Conservation (phyloP, 352 stramenopile species). For the Elongisporangium anandrum region DNA sequence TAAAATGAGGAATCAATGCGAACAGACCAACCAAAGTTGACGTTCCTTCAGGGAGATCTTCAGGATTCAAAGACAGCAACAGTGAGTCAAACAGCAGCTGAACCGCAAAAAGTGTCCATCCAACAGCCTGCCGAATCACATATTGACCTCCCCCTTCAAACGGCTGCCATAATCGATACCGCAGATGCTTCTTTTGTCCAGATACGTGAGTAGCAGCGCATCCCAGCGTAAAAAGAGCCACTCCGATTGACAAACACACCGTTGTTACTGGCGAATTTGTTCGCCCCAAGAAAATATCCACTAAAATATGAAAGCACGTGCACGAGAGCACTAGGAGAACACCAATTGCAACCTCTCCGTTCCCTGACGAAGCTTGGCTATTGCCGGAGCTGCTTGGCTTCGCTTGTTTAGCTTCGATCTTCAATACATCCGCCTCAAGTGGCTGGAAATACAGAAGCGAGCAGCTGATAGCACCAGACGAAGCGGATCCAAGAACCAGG, state of each 20-base stretch:
- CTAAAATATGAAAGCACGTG: constrained; percentile 28
- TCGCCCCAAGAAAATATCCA: constrained; percentile 28
- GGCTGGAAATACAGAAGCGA: constrained; percentile 35
- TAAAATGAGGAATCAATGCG: constrained; percentile 24
- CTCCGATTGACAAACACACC: constrained; percentile 20
- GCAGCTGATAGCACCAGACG: constrained; percentile 19
- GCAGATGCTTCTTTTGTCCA: constrained; percentile 16
- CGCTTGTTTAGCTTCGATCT: neutral
- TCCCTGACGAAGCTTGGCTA: neutral
- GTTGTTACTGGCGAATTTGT: constrained; percentile 8
- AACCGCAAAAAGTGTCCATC: constrained; percentile 46
- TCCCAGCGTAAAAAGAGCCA: constrained; percentile 21
- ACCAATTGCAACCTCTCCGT: constrained; percentile 33
- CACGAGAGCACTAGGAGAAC: constrained; percentile 33
- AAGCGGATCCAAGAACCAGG: constrained; percentile 26
- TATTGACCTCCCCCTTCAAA: constrained; percentile 44
- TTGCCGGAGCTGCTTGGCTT: neutral
- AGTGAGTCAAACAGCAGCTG: constrained; percentile 49
- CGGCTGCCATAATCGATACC: constrained; percentile 37
- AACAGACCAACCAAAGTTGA: constrained; percentile 29
- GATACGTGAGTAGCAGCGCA: constrained; percentile 27
- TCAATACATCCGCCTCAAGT: too few species aligned
- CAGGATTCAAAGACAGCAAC: constrained; percentile 20
- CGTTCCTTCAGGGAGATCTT: constrained; percentile 19
- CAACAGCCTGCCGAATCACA: constrained; percentile 45